Evolutionary conservation across 352 stramenopile species (phyloP).

Genomic region (Chrysophaeum taylorii): DNA sequence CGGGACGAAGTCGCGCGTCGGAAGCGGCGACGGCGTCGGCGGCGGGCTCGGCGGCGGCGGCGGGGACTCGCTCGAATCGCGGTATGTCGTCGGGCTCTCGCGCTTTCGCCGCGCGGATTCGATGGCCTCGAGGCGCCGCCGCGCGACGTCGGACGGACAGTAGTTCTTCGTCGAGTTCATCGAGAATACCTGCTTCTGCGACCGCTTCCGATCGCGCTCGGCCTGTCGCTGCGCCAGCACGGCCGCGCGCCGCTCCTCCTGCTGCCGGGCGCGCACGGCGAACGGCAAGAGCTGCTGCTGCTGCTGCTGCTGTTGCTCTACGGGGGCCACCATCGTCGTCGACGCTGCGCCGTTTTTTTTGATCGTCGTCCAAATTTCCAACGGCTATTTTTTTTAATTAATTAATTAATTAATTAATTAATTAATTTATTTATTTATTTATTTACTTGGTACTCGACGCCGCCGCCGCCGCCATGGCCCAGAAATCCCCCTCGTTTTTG

Average conservation of each 20-base stretch:
- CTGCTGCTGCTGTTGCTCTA: too few species aligned
- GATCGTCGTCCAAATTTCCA: too few species aligned
- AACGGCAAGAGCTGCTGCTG: background rate
- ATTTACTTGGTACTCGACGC: too few species aligned
- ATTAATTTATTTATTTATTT: too few species aligned
- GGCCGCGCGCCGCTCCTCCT: background rate
- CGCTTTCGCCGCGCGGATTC: background rate
- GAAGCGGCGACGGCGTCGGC: background rate
- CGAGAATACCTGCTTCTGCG: background rate
- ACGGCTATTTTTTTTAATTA: too few species aligned
- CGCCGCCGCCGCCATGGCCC: conserved; percentile 33
- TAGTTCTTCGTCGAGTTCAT: background rate
- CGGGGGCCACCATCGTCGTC: conserved; percentile 1
- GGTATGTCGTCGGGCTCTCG: background rate
- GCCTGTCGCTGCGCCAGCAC: conserved; percentile 8
- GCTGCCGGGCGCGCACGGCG: background rate
- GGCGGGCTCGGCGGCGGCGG: background rate
- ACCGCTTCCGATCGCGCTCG: background rate
- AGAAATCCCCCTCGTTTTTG: conserved; percentile 42
- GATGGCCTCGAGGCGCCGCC: background rate
- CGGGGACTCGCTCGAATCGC: background rate
- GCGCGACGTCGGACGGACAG: background rate
- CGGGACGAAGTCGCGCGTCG: background rate
- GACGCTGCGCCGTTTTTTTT: too few species aligned
- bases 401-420: too few species aligned